A percentile compares a stretch with the other conserved stretches of the same genome.
Evolutionary conservation across 2,329 filamentous ascomycete genomes (phyloP).

Genomic region (Apiospora phragmitis): DNA sequence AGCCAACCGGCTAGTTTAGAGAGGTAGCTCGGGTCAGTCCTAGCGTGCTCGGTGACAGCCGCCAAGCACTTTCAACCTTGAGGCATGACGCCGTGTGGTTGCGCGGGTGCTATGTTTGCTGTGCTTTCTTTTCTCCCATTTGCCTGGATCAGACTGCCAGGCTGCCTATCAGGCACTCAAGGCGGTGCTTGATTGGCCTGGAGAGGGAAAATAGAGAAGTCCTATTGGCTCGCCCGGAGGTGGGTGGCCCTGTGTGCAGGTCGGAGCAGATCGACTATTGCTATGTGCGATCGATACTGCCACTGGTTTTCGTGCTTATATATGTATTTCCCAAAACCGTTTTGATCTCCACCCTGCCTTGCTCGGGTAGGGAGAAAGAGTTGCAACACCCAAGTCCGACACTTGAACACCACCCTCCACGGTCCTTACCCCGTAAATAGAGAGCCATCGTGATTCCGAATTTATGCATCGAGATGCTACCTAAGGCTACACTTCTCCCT

Average conservation of each 20-base stretch:
- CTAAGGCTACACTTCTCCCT: not conserved
- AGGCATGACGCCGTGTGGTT: not conserved
- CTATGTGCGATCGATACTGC: constrained; percentile 6
- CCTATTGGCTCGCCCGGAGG: not conserved
- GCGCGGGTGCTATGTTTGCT: not conserved
- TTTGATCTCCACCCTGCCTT: not conserved
- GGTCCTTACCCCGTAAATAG: not conserved
- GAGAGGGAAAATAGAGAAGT: not conserved
- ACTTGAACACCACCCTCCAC: not conserved
- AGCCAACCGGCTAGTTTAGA: not conserved
- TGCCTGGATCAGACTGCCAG: not conserved
- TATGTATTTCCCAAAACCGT: not conserved
- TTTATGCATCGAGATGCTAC: constrained; percentile 6
- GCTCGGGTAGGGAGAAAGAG: not conserved
- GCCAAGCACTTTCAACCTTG: not conserved
- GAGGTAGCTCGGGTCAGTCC: not conserved
- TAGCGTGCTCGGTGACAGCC: not conserved
- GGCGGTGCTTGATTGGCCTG: not conserved
- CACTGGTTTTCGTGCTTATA: not conserved
- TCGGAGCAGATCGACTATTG: not conserved
- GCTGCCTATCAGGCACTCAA: not conserved
- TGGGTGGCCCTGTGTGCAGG: not conserved
- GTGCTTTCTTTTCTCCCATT: not conserved
- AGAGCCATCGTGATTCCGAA: not conserved
- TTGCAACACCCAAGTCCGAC: not conserved